Percentiles rank a stretch among this genome's conserved stretches.
Evolutionary conservation across 768 basidiomycete species (phyloP).

Genomic region (Boletus eberwhitei): DNA sequence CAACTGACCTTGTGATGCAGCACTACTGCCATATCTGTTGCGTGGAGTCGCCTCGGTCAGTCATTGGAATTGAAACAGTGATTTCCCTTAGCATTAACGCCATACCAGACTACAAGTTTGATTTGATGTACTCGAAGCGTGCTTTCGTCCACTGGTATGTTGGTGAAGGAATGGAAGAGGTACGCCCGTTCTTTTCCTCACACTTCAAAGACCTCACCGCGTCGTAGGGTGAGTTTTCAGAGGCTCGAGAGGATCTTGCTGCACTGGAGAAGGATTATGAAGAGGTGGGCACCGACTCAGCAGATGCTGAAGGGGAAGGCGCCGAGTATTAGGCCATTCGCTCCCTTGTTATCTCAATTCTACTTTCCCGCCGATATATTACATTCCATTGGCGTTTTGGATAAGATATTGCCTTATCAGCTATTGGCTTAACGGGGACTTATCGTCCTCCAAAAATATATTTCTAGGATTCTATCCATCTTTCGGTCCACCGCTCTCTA

Average conservation of each 20-base stretch:
- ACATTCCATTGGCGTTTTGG: slow-evolving; percentile 2
- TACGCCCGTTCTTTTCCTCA: slow-evolving; percentile 20
- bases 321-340: slow-evolving; percentile 43
- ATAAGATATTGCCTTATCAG: slow-evolving; percentile 9
- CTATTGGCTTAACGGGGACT: slow-evolving; percentile 4
- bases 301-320: slow-evolving; percentile 64
- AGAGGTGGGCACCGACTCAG: slow-evolving; percentile 80
- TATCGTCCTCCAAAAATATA: not conserved
- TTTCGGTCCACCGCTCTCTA: not conserved
- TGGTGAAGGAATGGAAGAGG: slow-evolving; percentile 99
- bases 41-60: slow-evolving; percentile 84
- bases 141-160: slow-evolving; percentile 95
- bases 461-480: not conserved
- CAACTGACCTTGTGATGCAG: slow-evolving; percentile 33
- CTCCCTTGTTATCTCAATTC: not conserved
- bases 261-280: slow-evolving; percentile 96
- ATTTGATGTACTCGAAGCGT: slow-evolving; percentile 95
- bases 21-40: slow-evolving; percentile 90
- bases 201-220: slow-evolving; percentile 6
- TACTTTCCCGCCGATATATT: not conserved
- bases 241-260: slow-evolving; percentile 96
- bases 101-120: slow-evolving; percentile 87
- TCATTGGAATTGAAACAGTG: not conserved
- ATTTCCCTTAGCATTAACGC: slow-evolving; percentile 5
- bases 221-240: slow-evolving; percentile 89